Evolutionary conservation across 2,329 filamentous ascomycete species (phyloP).

Genomic region (Tympanopsis confertula): DNA sequence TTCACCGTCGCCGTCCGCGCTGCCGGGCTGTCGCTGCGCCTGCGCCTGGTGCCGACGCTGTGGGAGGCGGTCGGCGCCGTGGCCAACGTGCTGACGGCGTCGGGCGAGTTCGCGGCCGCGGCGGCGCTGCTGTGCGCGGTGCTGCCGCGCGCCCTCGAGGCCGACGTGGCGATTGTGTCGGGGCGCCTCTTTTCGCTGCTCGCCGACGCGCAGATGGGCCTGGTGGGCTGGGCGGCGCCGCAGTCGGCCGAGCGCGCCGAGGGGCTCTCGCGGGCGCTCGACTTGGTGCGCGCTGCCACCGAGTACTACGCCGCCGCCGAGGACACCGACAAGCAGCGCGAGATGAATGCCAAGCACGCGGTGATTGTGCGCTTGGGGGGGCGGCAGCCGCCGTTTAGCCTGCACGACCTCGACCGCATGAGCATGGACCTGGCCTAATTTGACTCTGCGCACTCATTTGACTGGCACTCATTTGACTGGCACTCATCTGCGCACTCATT

Average conservation of each 20-base stretch:
- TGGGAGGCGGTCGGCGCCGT: slow-evolving; percentile 64
- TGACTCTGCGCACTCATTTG: no score
- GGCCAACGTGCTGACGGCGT: slow-evolving; percentile 54
- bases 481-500: no score
- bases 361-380: no score
- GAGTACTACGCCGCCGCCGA: slow-evolving; percentile 54
- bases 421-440: no score
- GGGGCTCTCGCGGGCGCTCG: slow-evolving; percentile 43
- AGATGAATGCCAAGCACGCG: slow-evolving; percentile 73
- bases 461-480: no score
- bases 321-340: slow-evolving; percentile 60
- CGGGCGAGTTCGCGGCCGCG: slow-evolving; percentile 62
- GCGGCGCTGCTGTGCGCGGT: slow-evolving; percentile 52
- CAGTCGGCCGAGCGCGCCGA: slow-evolving; percentile 36
- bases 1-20: slow-evolving; percentile 70
- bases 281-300: slow-evolving; percentile 51
- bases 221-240: slow-evolving; percentile 43
- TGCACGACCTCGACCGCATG: no score
- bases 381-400: no score
- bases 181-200: slow-evolving; percentile 60
- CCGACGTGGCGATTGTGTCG: slow-evolving; percentile 46
- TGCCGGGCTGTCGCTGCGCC: slow-evolving; percentile 60
- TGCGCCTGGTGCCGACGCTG: slow-evolving; percentile 55
- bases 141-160: slow-evolving; percentile 68
- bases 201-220: slow-evolving; percentile 68